phyloP scores from a whole-genome alignment of 768 basidiomycete species.

The Russula sp. region DNA sequence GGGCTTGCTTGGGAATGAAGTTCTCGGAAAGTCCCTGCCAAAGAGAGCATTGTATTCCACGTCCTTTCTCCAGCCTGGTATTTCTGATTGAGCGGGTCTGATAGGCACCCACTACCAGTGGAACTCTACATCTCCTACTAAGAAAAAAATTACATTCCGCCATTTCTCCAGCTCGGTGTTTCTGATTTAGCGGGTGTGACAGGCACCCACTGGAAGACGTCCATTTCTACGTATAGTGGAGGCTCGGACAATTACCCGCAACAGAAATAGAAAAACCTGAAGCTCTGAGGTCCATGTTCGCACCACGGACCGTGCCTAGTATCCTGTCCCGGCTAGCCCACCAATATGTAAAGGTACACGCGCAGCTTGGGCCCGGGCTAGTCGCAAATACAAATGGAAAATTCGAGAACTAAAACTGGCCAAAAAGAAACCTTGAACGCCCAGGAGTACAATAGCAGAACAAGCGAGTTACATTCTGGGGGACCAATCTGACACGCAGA shows the following conservation, averaged over 20 bases:
- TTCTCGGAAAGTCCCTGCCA: background rate
- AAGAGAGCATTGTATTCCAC: background rate
- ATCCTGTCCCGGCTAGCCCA: background rate
- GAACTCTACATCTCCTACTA: too few species aligned
- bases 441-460: background rate
- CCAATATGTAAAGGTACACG: background rate
- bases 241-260: slow-evolving; percentile 3
- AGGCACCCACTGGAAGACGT: too few species aligned
- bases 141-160: too few species aligned
- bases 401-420: background rate
- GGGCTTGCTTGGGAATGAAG: background rate
- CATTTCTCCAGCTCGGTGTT: too few species aligned
- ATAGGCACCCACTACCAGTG: too few species aligned
- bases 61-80: background rate
- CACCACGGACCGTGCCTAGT: background rate
- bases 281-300: background rate
- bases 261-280: background rate
- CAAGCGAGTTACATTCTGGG: background rate
- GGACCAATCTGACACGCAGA: background rate
- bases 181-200: too few species aligned
- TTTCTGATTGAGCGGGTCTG: background rate
- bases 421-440: background rate
- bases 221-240: background rate
- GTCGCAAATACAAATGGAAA: background rate
- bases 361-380: background rate